Base-by-base conservation (phyloP, 305 asterid species). In the Rubia peregrina region DNA sequence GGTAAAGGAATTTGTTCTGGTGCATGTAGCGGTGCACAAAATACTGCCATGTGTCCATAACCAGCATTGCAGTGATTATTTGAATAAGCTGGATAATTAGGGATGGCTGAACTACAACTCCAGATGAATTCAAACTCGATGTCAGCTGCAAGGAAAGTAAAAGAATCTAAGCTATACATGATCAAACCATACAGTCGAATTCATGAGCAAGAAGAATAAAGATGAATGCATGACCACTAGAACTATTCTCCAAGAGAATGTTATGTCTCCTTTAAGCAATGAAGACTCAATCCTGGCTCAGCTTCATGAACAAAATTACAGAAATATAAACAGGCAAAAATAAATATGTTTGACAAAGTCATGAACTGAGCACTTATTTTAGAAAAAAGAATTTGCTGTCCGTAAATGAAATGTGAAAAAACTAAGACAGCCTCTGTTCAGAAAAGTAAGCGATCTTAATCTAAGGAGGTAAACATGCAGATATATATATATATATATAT, bases 1-100 rank as follows among this genome's bases (percentile, higher is more conserved):
- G 81, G 82, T 92, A 92, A 69, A 92, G 72, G 36, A 85, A 90
- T 82, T 83, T 87, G 89, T 92, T 92, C 75, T 87, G 96, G 83
- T 92, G 96, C 98, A 92, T 92, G 84, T 92, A 90, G 3, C 96
- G 89, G 75, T 92, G 98, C 88, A 90, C 94, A 83, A 92, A 92
- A 84, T 92, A 92, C 83, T 92, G 98, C 96, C 96, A 92, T 7
- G 96, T 87, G 67, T 92, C 98, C 96, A 92, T 87, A 49, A 90
- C 92, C 75, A 90, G 73, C 96, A 92, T 92, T 16, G 96, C 98
- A 1, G 83, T 79, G 64, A 81, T 65, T 55, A 90, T 85, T 76
- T 92, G 95, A 78, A 83, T 51, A 72, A 64, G 79, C 79, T 76
- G 94, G 71, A 92, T 59, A 5, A 82, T 74, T 36, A 92, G 74